Evolutionary conservation across 176 grass and related monocot species (phyloP), one percentile per base, ranked within the genome.

Genomic region (Carex cristatella): DNA sequence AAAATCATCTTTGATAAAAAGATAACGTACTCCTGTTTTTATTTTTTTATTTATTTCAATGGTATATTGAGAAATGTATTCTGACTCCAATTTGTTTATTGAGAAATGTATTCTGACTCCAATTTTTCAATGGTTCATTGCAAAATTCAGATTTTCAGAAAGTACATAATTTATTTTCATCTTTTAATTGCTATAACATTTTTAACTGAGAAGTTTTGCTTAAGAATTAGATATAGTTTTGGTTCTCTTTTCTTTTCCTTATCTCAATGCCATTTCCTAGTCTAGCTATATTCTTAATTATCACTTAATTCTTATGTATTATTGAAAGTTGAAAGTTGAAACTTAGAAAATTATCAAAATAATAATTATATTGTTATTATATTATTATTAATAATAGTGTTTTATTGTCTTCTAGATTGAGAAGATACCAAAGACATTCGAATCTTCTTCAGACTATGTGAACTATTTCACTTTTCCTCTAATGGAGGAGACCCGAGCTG

Each of bases 401-500:
- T 15, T 3, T 11, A 83, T 53, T 7, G 62, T 33, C 19, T 10
- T 1, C 3, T 85, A 97, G 94, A 87, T 97, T 1, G 75, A 86
- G 61, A 91, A 90, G 51, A 86, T 97, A 3, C 94, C 94, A 2
- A 65, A 0, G 2, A 87, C 59, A 13, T 91, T 91, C 81, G 61
- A 14, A 3, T 93, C 91, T 3, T 75, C 90, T 2, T 4, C 81
- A 40, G 77, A 87, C 0, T 93, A 97, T 73, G 68, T 90, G 35
- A 33, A 71, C 11, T 93, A 88, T n/a, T 93, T 88, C 58, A 84
- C 53, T 3, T 0, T 16, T 55, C 94, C 91, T 10, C 42, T 93
- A 70, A 70, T 91, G 13, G 94, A 97, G 58, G 94, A 97, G 79
- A 86, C 65, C 1, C 87, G 81, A 3, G 79, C 91, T 10, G 94